Evolutionary conservation across 2,329 filamentous ascomycete genomes (phyloP).

Genomic region (Botryosphaeria dothidea): DNA sequence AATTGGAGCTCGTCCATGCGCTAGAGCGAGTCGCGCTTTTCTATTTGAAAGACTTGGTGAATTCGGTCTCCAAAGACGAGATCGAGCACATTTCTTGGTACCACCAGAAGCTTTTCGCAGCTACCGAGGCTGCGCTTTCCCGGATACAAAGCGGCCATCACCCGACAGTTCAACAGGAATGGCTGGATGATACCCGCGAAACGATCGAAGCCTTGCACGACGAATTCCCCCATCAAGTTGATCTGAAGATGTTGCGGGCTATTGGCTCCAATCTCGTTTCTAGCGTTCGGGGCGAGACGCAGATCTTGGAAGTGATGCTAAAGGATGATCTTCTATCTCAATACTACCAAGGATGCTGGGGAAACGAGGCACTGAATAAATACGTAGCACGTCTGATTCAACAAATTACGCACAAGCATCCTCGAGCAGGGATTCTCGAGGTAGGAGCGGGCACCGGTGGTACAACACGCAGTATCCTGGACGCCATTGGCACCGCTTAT

Average conservation of each 20-base stretch:
- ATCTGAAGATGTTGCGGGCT: background rate
- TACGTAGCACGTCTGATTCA: background rate
- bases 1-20: background rate
- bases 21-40: background rate
- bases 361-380: background rate
- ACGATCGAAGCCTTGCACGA: background rate
- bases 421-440: slow-evolving; percentile 17
- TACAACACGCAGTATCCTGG: slow-evolving; percentile 14
- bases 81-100: background rate
- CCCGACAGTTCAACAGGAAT: background rate
- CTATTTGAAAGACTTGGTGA: background rate
- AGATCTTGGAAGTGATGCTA: background rate
- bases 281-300: background rate
- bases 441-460: slow-evolving; percentile 23
- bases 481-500: slow-evolving; percentile 6
- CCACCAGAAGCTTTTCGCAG: background rate
- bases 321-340: background rate
- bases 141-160: background rate
- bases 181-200: background rate
- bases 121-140: background rate
- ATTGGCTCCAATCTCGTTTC: background rate
- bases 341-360: background rate
- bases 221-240: background rate
- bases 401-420: background rate
- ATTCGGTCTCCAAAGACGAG: background rate